Base-by-base conservation (phyloP, 208 protist species). In the Trypanosomatidae sp. region DNA sequence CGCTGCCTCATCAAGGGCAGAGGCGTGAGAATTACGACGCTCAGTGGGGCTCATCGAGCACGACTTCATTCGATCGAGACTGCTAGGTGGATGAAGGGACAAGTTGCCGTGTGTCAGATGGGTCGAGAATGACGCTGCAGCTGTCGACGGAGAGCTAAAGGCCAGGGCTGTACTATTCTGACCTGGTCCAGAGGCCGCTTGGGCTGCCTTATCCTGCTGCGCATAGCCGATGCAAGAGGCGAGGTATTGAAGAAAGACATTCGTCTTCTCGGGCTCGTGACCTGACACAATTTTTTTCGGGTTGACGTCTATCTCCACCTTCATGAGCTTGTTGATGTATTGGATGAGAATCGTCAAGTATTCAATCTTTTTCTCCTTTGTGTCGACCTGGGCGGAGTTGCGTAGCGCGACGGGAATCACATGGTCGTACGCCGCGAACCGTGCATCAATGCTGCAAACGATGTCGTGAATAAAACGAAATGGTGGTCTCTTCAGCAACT, bases 401-500 rank as follows among this genome's bases (percentile, higher is more conserved):
- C 76, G 60, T 69, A 94, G 76, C 2, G 89, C 85, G 1, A 60
- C 69, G 0, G 89, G 75, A 65, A 97, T 88, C 22, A 97, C 72
- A 64, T 94, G 84, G 30, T 80, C 76, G 73, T 94, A 96, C 13
- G 87, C 90, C 6, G 82, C 82, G 73, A 91, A 95, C 3, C 85
- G 84, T 0, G 53, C 77, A 62, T 95, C 91, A 67, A 97, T 93
- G 53, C 65, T 77, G 41, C 72, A 77, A 15, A 97, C 86, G 58
- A 98, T 89, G 69, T 97, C 95, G 69, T 92, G 86, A 75, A 98
- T 95, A 69, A 98, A 98, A 28, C 92, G 89, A 81, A 98, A 98
- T 9, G 94, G 92, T 2, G 94, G 94, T 12, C 88, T 80, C 64
- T 96, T 90, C 36, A 98, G 85, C 22, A 93, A 79, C 71, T 98